Conservation (phyloP, 1,284 basidiomycete species). For the Fomitopsis betulina region DNA sequence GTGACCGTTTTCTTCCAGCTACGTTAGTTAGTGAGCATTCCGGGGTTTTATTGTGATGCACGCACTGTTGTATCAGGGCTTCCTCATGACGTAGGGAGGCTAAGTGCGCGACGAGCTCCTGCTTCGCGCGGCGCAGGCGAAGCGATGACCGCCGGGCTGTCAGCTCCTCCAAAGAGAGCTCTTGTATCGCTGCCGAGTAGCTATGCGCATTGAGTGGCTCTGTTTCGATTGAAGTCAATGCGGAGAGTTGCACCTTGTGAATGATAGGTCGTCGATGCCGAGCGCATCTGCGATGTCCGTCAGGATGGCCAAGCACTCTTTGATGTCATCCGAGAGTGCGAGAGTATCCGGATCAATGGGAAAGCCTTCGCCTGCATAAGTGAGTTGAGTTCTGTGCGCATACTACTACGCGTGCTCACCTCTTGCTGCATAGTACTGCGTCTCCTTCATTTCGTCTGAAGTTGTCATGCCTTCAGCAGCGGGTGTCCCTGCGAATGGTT, state of each 20-base stretch:
- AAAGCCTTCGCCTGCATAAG: neutral
- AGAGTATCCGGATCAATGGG: neutral
- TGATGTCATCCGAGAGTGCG: neutral
- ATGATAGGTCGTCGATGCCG: slow-evolving; percentile 22
- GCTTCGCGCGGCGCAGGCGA: slow-evolving; percentile 30
- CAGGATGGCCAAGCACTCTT: slow-evolving; percentile 12
- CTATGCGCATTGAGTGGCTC: slow-evolving; percentile 16
- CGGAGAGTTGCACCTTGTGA: slow-evolving; percentile 13
- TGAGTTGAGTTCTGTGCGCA: neutral
- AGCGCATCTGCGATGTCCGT: slow-evolving; percentile 19
- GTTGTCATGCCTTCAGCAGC: neutral
- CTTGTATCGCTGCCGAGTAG: slow-evolving; percentile 32
- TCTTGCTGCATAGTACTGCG: neutral
- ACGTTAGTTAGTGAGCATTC: neutral
- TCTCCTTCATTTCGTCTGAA: neutral
- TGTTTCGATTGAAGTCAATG: neutral
- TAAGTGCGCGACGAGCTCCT: slow-evolving; percentile 33
- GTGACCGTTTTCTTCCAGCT: slow-evolving; percentile 35
- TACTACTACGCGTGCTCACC: neutral
- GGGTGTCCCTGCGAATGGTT: neutral
- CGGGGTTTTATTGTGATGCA: neutral
- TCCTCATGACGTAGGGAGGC: slow-evolving; percentile 30
- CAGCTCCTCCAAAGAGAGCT: slow-evolving; percentile 30
- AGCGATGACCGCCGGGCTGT: slow-evolving; percentile 28
- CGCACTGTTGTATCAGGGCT: slow-evolving; percentile 33